phyloP scores from a whole-genome alignment of 768 basidiomycete species.

The Phanerochaete carnosa region DNA sequence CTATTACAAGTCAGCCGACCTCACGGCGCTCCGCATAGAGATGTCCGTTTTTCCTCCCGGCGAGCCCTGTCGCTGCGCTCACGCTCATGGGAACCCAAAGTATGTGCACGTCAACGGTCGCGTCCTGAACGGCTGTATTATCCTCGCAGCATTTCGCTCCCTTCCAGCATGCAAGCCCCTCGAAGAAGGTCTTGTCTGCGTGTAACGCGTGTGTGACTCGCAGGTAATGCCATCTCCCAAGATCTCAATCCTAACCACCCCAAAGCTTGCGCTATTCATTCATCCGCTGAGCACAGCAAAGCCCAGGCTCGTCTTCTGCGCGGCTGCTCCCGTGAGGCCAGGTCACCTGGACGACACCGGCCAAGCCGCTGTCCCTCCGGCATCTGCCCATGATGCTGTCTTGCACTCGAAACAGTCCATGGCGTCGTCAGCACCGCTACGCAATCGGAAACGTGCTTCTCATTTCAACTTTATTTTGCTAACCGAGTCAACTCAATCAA shows the following conservation, averaged over 20 bases:
- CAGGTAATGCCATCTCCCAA: no score
- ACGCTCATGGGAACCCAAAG: not conserved
- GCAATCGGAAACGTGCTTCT: not conserved
- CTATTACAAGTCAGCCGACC: conserved; percentile 6
- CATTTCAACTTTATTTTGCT: not conserved
- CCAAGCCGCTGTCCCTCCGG: not conserved
- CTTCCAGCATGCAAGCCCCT: not conserved
- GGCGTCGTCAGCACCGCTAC: not conserved
- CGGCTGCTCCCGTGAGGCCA: not conserved
- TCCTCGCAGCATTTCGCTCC: not conserved
- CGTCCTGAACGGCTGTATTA: not conserved
- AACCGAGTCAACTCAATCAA: not conserved
- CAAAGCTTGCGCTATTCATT: no score
- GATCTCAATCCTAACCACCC: no score
- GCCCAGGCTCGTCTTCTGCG: not conserved
- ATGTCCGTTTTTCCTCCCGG: not conserved
- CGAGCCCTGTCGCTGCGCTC: not conserved
- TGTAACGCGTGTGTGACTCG: no score
- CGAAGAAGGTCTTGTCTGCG: not conserved
- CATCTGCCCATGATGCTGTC: not conserved
- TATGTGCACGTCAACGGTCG: not conserved
- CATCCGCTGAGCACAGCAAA: not conserved
- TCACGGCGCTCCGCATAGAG: conserved; percentile 10
- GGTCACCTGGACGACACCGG: not conserved
- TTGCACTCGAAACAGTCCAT: no score